phyloP scores from a whole-genome alignment of 2,329 filamentous ascomycete genomes.

The Colletotrichum tropicale region DNA sequence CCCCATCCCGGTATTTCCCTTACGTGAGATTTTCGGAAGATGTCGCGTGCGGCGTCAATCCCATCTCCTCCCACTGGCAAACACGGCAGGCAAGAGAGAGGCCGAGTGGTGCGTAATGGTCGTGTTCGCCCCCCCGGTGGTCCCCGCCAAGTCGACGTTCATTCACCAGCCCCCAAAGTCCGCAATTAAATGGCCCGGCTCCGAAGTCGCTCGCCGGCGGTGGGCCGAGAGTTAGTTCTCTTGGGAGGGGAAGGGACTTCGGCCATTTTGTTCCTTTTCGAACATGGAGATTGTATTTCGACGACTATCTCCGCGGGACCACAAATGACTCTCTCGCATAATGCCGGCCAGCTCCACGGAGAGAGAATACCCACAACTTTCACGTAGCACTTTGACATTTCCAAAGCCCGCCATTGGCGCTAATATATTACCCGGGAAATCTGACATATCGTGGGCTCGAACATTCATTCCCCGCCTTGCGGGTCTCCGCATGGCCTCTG shows the following conservation, averaged over 20 bases:
- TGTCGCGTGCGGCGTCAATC: neutral
- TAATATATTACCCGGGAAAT: neutral
- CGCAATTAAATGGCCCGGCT: neutral
- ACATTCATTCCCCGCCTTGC: neutral
- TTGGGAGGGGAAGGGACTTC: neutral
- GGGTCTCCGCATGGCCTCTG: neutral
- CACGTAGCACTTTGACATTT: neutral
- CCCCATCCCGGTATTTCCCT: conserved; percentile 11
- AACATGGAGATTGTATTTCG: neutral
- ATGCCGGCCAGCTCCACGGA: neutral
- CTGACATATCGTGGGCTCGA: neutral
- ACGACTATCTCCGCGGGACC: neutral
- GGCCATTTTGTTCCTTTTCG: neutral
- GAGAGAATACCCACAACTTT: neutral
- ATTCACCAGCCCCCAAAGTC: neutral
- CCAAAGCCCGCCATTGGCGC: neutral
- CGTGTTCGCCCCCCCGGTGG: neutral
- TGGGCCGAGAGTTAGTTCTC: neutral
- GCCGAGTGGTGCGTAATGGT: neutral
- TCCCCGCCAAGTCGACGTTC: neutral
- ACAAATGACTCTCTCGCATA: neutral
- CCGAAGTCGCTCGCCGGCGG: neutral
- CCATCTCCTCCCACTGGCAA: neutral
- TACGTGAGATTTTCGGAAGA: conserved; percentile 10
- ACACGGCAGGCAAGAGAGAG: neutral